Evolutionary conservation across 306 rosid species (phyloP), one percentile per base, ranked within the genome.

Genomic region (Cotoneaster glaucophyllus): DNA sequence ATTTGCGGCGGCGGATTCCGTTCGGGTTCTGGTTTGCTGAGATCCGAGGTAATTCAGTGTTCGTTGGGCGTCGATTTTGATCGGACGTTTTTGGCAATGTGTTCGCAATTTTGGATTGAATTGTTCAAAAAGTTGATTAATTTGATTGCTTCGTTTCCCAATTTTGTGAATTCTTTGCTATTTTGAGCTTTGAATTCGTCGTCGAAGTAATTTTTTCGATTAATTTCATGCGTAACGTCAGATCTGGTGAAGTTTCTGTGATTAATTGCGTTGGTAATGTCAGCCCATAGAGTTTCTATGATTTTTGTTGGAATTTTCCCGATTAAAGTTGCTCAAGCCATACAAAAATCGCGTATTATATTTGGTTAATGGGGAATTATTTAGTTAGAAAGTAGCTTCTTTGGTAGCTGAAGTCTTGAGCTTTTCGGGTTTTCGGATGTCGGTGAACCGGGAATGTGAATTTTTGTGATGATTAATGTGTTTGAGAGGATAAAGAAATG

Each of bases 41-140:
- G 87, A 84, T 87, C 85, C 54, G 34, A 77, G 82, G 81, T 66
- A 44, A 77, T 69, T 61, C 41, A 13, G 3, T 13, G 19, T 28
- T 54, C 14, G n/a, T 54, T 54, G 4, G 11, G 45, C 59, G 22
- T 28, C n/a, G 68, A 64, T 75, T 75, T 50, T 2, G 54, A 50
- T 50, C 54, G 54, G 54, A 50, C 3, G 44, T 50, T 50, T 50
- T 15, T 50, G 54, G 11, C 68, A 73, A 58, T 59, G 68, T 31
- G 67, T 15, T 8, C 28, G 50, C 13, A 26, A 4, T 56, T 29
- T 34, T 37, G 41, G 24, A 19, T 31, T 64, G n/a, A 31, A 64
- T 64, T 32, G 15, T 32, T 64, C 34, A 17, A 61, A 13, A 13
- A 61, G 34, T 5, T 18, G 25, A 25, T 52, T 52, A 2, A 17